Base-by-base conservation (phyloP, 2,329 filamentous ascomycete species). In the Clonostachys rhizophaga region DNA sequence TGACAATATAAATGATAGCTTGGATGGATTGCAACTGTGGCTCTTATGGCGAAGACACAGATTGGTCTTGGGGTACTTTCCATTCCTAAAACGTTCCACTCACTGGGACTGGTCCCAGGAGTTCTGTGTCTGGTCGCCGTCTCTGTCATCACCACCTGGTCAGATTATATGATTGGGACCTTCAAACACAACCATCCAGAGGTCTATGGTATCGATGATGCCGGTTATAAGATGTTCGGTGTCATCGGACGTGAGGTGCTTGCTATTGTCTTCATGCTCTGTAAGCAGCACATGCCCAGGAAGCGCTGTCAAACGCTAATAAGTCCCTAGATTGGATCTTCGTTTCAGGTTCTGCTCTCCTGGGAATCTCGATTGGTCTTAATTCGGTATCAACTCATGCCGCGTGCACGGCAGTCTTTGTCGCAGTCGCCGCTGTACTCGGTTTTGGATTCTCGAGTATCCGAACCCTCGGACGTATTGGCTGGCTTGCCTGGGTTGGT, bases 201-300 rank as follows among this genome's bases (percentile, higher is more conserved):
- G 20, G 70, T 79, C 2, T 79, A 79, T 53, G 68, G 73, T 34
- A 76, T 79, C 47, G 75, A 77, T 43, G 76, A 79, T 52, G 75
- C 70, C 0, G 76, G 74, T 16, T 52, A 53, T 5, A 58, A 76
- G 37, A 63, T 79, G n/a, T 74, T 76, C 50, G 76, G 76, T 14
- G 63, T 59, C 3, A 47, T 67, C 6, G 74, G 75, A 2, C 65
- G 69, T 5, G 69, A 70, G 44, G 43, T 72, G 24, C 62, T 77
- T 24, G 67, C 61, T 5, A 52, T 52, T 33, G 52, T 58, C 3
- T 63, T 65, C 45, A 56, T 60, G 55, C 46, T 74, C 46, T 63
- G 67, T 64, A 42, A 14, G 24, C 20, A 24, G 20, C 4, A 42
- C 24, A 34, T 33, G 7, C 34, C 14, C 17, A 12, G 14, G 11